phyloP scores from a whole-genome alignment of 2,329 filamentous ascomycete species.

The Fusarium albosuccineum region DNA sequence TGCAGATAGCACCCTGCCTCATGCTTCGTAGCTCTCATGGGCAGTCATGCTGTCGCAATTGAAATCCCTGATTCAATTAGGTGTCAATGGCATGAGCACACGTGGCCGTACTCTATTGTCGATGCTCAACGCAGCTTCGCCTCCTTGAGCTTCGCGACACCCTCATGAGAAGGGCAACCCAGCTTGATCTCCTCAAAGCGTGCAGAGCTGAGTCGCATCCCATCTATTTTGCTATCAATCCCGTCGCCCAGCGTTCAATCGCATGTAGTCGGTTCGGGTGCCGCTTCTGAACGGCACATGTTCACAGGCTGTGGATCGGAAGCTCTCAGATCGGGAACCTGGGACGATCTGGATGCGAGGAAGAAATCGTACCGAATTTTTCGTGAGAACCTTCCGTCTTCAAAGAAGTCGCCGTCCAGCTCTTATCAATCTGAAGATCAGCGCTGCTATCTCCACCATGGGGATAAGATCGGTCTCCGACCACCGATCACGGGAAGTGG shows the following conservation, averaged over 20 bases:
- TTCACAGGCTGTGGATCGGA: background rate
- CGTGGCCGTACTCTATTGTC: slow-evolving; percentile 16
- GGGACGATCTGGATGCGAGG: background rate
- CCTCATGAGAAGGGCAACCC: slow-evolving; percentile 1
- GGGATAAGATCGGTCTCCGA: slow-evolving; percentile 35
- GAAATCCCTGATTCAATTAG: slow-evolving; percentile 11
- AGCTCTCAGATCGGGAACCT: background rate
- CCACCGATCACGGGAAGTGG: slow-evolving; percentile 25
- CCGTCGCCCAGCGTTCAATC: slow-evolving; percentile 4
- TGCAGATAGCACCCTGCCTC: slow-evolving; percentile 18
- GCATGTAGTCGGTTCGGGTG: background rate
- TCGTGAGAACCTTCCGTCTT: background rate
- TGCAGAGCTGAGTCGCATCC: background rate
- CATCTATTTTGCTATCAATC: background rate
- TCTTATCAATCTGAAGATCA: slow-evolving; percentile 39
- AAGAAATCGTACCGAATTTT: background rate
- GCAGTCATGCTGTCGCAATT: slow-evolving; percentile 10
- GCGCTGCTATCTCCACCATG: slow-evolving; percentile 10
- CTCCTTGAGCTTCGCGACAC: slow-evolving; percentile 5
- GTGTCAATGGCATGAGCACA: slow-evolving; percentile 25
- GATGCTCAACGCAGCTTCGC: background rate
- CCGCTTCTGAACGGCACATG: background rate
- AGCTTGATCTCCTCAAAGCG: background rate
- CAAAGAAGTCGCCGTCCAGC: background rate
- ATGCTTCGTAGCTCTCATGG: slow-evolving; percentile 18